Evolutionary conservation across 1,139 yeast genomes (phyloP).

Genomic region (Sugiyamaella japonica): DNA sequence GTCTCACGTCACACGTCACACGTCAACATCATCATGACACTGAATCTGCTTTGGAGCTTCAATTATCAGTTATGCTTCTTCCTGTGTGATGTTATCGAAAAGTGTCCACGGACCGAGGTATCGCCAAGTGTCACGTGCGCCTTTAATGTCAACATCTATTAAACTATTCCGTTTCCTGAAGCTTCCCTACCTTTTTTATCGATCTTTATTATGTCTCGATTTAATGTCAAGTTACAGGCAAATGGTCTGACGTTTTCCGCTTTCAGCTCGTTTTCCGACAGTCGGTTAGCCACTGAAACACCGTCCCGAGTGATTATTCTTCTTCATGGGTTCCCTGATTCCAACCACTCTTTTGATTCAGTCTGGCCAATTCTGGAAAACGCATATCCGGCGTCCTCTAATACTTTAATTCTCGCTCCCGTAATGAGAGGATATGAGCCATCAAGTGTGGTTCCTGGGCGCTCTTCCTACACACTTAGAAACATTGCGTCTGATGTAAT

Average conservation of each 20-base stretch:
- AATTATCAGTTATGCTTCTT: too few relatives aligned
- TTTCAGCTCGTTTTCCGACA: constrained; percentile 9
- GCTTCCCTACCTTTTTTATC: too few relatives aligned
- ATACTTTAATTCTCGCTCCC: constrained; percentile 30
- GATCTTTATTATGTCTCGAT: neutral
- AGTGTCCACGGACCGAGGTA: neutral
- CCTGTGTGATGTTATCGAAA: neutral
- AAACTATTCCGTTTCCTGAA: too few relatives aligned
- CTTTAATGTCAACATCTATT: too few relatives aligned
- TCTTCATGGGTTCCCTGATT: constrained; percentile 36
- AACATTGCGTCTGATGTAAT: constrained; percentile 28
- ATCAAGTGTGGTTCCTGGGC: constrained; percentile 23
- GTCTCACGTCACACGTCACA: too few relatives aligned
- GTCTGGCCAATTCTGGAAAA: constrained; percentile 24
- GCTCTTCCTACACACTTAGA: constrained; percentile 18
- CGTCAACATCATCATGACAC: neutral
- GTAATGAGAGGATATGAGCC: constrained; percentile 34
- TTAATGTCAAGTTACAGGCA: constrained; percentile 12
- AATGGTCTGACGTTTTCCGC: constrained; percentile 16
- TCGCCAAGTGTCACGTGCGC: neutral
- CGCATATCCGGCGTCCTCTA: constrained; percentile 21
- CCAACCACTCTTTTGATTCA: constrained; percentile 27
- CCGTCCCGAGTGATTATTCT: constrained; percentile 25
- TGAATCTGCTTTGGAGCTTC: too few relatives aligned
- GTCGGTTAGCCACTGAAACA: constrained; percentile 1